Conservation (phyloP, 78 protist genomes). For the Creolimax fragrantissima region DNA sequence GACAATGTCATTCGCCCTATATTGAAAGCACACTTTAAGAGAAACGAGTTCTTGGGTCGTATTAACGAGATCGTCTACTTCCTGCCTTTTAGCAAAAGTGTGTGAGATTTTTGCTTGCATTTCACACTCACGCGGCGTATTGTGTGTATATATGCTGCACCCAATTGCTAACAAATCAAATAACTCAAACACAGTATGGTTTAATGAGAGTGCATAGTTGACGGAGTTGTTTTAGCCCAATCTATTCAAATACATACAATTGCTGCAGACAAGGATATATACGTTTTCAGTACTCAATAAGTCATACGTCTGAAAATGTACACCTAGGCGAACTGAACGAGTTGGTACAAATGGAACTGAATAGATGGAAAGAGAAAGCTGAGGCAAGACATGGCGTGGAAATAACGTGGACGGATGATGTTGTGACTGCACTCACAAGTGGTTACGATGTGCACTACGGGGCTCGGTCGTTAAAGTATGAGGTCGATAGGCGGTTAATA, state of each 20-base stretch:
- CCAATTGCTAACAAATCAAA: too few relatives aligned
- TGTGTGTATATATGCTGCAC: too few relatives aligned
- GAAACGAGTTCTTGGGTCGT: constrained; percentile 43
- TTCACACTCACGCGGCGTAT: too few relatives aligned
- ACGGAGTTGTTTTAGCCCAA: too few relatives aligned
- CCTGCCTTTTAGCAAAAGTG: constrained; percentile 15
- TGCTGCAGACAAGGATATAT: too few relatives aligned
- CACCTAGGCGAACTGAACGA: not conserved
- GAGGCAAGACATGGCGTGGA: constrained; percentile 1
- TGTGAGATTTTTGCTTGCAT: too few relatives aligned
- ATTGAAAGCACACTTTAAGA: constrained; percentile 29
- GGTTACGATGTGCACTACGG: constrained; percentile 35
- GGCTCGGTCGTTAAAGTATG: constrained; percentile 29
- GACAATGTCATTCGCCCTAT: constrained; percentile 26
- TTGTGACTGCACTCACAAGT: not conserved
- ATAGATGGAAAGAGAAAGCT: constrained; percentile 16
- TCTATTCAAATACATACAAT: too few relatives aligned
- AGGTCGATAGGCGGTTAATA: not conserved
- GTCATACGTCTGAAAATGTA: too few relatives aligned
- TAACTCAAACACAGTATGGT: too few relatives aligned
- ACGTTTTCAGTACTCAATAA: too few relatives aligned
- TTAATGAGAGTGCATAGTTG: too few relatives aligned
- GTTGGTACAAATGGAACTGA: not conserved
- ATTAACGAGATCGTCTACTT: constrained; percentile 44
- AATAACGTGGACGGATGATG: constrained; percentile 17